Evolutionary conservation across 805 yeast species (phyloP).

Genomic region (Cyberlindnera saturnus): DNA sequence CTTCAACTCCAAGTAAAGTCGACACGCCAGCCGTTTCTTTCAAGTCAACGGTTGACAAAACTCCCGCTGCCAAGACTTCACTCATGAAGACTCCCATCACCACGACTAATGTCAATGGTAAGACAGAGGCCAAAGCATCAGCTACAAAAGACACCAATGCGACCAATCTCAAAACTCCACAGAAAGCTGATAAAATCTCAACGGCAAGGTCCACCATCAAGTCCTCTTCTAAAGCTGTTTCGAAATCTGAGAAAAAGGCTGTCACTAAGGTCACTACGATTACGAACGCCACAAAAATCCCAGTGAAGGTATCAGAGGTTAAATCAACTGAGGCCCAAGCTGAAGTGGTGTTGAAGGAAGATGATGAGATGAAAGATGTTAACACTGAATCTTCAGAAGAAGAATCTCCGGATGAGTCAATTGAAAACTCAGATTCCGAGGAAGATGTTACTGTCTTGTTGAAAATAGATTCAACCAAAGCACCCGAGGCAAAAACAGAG

Average conservation of each 20-base stretch:
- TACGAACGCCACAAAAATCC: neutral
- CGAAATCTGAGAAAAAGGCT: neutral
- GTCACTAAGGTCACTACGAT: neutral
- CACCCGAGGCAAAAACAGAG: no score
- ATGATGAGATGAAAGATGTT: neutral
- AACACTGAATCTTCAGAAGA: no score
- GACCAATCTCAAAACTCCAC: neutral
- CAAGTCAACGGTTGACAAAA: neutral
- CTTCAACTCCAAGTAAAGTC: no score
- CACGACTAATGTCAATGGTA: neutral
- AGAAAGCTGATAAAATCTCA: neutral
- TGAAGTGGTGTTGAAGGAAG: constrained; percentile 4
- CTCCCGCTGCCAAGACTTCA: neutral
- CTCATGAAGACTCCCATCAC: neutral
- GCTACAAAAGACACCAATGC: neutral
- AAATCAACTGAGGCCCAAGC: neutral
- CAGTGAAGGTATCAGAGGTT: neutral
- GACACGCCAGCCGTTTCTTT: neutral
- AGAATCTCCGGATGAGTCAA: no score
- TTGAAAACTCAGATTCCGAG: no score
- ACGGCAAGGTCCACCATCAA: neutral
- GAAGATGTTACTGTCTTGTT: no score
- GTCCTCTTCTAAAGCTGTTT: neutral
- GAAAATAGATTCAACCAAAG: no score
- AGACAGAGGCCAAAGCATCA: neutral